These are phyloP conservation scores for Starmerella riodocensis DNA, from an alignment of 805 yeast species.

Conservation along the genomic window DNA sequence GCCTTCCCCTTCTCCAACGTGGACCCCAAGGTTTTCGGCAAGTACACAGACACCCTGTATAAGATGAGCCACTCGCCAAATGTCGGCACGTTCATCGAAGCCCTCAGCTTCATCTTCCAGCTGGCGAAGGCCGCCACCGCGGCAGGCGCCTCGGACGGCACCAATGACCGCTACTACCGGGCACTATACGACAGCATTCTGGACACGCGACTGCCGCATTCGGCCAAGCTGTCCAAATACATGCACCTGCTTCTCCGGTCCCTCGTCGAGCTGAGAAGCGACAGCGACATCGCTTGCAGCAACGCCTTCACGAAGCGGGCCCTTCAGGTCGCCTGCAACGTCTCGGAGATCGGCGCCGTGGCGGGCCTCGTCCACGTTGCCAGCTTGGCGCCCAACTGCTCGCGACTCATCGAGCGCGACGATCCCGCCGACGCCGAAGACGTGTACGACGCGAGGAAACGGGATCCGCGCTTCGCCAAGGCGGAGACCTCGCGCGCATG, in stretches of 20 bases:
- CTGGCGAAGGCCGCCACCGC: conserved; percentile 44
- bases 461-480: conserved; percentile 88
- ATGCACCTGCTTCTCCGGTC: conserved; percentile 76
- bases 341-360: conserved; percentile 73
- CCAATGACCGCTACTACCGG: conserved; percentile 52
- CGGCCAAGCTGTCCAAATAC: conserved; percentile 88
- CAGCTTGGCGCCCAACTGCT: conserved; percentile 53
- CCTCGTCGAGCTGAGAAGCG: conserved; percentile 42
- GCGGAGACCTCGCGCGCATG: conserved; percentile 73
- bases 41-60: conserved; percentile 73
- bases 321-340: conserved; percentile 67
- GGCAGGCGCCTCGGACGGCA: conserved; percentile 13
- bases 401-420: conserved; percentile 46
- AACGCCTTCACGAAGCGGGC: conserved; percentile 85
- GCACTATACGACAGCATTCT: conserved; percentile 80
- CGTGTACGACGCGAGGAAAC: conserved; percentile 65
- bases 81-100: conserved; percentile 88
- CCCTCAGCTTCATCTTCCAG: conserved; percentile 72
- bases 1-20: conserved; percentile 84
- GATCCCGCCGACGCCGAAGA: conserved; percentile 1
- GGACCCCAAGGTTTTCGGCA: conserved; percentile 47
- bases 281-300: conserved; percentile 47
- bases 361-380: conserved; percentile 21
- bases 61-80: conserved; percentile 87
- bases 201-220: conserved; percentile 68